Conservation (phyloP, 768 basidiomycete species). For the Leccinum longicurvipes region DNA sequence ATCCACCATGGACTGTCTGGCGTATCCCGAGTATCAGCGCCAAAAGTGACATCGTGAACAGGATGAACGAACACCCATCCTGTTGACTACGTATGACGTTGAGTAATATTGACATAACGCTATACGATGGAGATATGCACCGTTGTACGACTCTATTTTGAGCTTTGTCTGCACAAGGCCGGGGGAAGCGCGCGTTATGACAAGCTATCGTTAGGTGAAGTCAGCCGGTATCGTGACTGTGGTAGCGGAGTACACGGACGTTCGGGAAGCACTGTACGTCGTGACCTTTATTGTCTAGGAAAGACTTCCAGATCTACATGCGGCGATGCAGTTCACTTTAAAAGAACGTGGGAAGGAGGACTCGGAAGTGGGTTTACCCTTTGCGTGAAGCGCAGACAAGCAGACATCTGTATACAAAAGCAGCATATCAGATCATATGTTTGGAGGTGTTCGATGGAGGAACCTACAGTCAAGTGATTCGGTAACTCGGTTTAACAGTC, state of each 20-base stretch:
- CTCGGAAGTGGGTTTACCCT: constrained; percentile 36
- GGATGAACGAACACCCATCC: constrained; percentile 62
- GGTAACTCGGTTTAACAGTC: background rate
- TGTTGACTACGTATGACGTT: constrained; percentile 53
- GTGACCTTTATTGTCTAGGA: constrained; percentile 75
- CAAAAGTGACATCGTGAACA: background rate
- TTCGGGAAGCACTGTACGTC: constrained; percentile 79
- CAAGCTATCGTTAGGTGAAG: constrained; percentile 43
- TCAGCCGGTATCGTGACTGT: background rate
- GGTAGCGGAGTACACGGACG: constrained; percentile 36
- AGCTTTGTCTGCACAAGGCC: constrained; percentile 69
- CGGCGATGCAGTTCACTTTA: constrained; percentile 1
- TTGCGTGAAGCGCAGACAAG: constrained; percentile 69
- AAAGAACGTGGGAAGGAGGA: background rate
- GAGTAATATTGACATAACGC: background rate
- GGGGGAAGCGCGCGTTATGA: constrained; percentile 63
- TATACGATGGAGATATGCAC: constrained; percentile 38
- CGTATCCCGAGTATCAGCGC: background rate
- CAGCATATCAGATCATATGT: background rate
- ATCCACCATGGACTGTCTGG: constrained; percentile 72
- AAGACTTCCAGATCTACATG: constrained; percentile 72
- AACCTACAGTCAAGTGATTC: too few species aligned
- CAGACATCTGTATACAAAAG: constrained; percentile 45
- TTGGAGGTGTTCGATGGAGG: background rate
- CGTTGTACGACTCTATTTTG: constrained; percentile 70